Base-by-base conservation (phyloP, 2,329 filamentous ascomycete species). In the Zymoseptoria pseudotritici region DNA sequence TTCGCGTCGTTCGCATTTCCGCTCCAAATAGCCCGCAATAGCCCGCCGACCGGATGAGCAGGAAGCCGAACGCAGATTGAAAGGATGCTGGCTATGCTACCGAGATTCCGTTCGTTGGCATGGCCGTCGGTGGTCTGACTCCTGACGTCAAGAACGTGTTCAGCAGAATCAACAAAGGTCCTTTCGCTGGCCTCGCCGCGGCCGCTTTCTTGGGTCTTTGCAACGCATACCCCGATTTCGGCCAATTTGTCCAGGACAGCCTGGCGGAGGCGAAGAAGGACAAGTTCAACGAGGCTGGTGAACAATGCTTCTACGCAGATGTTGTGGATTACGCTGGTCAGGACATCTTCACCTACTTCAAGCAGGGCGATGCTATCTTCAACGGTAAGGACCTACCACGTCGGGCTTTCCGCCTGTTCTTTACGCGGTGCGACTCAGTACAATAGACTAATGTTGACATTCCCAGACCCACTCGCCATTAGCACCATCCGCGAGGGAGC, bases 331-430 rank as follows among this genome's bases (percentile, higher is more conserved):
- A 55, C 24, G 56, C 56, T 1, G 36, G 51, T 31, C 63, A 75
- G 46, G 69, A 78, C 61, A 70, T 79, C 1, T 68, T 67, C 49
- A 63, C 63, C 20, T 79, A 77, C 69, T 78, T 79, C 58, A 66
- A 70, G 17, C 64, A 71, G 21, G 74, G 74, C 8, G 13, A 9
- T 2, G 13, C 10, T 2, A 50, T 58, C 11, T 56, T 58, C 49
- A 17, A 22, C 3, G 29, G 50, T 51, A 22, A n/a, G n/a, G n/a
- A n/a, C n/a, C n/a, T n/a, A n/a, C n/a, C n/a, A n/a, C n/a, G n/a
- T n/a, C n/a, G n/a, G n/a, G n/a, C n/a, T n/a, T n/a, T n/a, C n/a
- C n/a, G n/a, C n/a, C n/a, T n/a, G n/a, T n/a, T n/a, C n/a, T n/a
- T n/a, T n/a, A n/a, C n/a, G n/a, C n/a, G n/a, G n/a, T n/a, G n/a